Evolutionary conservation across 345 rosid genomes (phyloP).

Genomic region (Salix purpurea): DNA sequence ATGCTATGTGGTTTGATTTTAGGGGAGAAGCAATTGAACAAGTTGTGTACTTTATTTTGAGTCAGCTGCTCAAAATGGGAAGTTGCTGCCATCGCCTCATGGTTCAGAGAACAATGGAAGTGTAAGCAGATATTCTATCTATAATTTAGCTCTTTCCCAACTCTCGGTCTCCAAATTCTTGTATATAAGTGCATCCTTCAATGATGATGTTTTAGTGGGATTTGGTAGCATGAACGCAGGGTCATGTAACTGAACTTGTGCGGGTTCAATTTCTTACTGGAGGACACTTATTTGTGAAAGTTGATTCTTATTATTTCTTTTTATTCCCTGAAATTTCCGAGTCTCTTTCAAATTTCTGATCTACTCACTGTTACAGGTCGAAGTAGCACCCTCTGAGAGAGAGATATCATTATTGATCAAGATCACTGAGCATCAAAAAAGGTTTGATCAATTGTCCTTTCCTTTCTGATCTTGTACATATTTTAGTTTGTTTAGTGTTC

Average conservation of each 20-base stretch:
- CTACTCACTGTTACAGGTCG: conserved; percentile 45
- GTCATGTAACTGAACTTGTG: neutral
- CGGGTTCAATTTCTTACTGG: neutral
- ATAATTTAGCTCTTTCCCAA: neutral
- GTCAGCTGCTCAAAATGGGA: conserved; percentile 75
- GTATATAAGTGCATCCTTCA: neutral
- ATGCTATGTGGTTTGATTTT: conserved; percentile 4
- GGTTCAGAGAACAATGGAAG: conserved; percentile 64
- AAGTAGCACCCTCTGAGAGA: conserved; percentile 55
- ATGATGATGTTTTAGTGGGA: neutral
- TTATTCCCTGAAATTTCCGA: neutral
- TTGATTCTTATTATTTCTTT: neutral
- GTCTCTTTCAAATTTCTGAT: neutral
- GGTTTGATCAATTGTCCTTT: conserved; percentile 29
- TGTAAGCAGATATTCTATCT: conserved; percentile 37
- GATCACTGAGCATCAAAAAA: conserved; percentile 72
- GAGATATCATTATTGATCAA: conserved; percentile 57
- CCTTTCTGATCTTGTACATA: neutral
- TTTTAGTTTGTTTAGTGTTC: conserved; percentile 11
- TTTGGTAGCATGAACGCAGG: neutral
- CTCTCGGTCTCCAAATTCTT: neutral
- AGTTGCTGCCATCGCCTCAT: conserved; percentile 74
- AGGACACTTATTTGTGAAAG: neutral
- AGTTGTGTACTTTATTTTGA: conserved; percentile 8
- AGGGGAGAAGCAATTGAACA: conserved; percentile 3